These are phyloP conservation scores for Ligustrum vulgare DNA, from an alignment of 257 asterid species.

Conservation along the genomic window DNA sequence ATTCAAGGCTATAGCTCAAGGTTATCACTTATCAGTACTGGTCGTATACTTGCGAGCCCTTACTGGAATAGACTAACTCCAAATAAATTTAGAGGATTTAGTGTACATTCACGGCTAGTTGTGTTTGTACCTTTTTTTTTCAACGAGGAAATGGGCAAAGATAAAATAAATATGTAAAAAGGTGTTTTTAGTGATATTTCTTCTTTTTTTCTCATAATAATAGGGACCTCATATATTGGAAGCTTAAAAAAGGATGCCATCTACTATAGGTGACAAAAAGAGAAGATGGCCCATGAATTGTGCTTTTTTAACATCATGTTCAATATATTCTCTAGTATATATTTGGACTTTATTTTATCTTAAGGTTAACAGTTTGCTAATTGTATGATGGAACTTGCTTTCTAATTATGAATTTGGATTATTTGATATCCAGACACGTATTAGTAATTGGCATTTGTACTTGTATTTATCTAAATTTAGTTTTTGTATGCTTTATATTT, in stretches of 20 bases:
- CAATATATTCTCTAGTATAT: background rate
- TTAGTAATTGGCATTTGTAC: too few species aligned
- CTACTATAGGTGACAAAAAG: background rate
- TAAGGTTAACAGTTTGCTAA: background rate
- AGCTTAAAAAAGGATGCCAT: background rate
- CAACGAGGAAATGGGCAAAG: background rate
- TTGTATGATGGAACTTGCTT: background rate
- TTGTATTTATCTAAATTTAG: too few species aligned
- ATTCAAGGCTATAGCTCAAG: background rate
- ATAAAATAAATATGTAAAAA: too few species aligned
- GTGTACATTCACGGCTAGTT: background rate
- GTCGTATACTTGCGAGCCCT: background rate
- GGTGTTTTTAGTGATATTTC: background rate
- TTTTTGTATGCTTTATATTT: background rate
- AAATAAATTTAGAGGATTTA: background rate
- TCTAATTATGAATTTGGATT: background rate
- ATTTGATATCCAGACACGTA: too few species aligned
- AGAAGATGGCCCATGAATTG: background rate
- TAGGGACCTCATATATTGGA: background rate
- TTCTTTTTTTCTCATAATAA: background rate
- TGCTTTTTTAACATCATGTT: background rate
- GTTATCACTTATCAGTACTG: background rate
- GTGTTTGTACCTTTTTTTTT: background rate
- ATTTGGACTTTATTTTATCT: background rate
- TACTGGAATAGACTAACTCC: background rate